These are phyloP conservation scores for Amphirosellinia nigrospora DNA, from an alignment of 495 filamentous ascomycete genomes.

Conservation along the genomic window DNA sequence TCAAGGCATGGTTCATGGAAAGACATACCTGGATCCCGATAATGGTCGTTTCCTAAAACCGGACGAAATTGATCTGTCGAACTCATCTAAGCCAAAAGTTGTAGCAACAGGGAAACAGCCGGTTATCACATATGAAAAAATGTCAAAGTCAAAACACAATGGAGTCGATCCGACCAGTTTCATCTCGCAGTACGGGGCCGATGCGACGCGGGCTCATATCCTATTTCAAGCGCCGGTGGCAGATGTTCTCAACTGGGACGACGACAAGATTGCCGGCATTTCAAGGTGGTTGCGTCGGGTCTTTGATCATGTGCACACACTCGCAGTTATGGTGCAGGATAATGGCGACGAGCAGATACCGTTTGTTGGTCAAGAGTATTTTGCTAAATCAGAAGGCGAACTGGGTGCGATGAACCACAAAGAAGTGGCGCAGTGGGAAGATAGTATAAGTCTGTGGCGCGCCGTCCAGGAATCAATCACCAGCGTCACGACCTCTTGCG, in stretches of 20 bases:
- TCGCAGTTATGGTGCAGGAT: conserved; percentile 22
- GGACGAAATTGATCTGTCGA: conserved; percentile 71
- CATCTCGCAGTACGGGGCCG: conserved; percentile 76
- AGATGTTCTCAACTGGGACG: conserved; percentile 88
- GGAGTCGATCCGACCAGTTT: conserved; percentile 81
- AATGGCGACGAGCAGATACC: not conserved
- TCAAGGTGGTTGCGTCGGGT: conserved; percentile 77
- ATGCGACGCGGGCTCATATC: conserved; percentile 84
- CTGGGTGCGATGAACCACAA: conserved; percentile 28
- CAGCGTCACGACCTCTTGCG: conserved; percentile 72
- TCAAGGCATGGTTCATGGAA: conserved; percentile 93
- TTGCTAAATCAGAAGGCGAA: conserved; percentile 31
- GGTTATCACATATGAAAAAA: conserved; percentile 79
- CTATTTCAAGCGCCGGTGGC: conserved; percentile 84
- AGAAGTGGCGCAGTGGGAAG: conserved; percentile 45
- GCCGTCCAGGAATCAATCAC: conserved; percentile 68
- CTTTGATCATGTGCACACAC: conserved; percentile 60
- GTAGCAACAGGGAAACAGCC: conserved; percentile 62
- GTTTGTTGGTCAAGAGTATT: conserved; percentile 38
- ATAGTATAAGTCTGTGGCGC: conserved; percentile 65
- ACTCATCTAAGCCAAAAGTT: conserved; percentile 63
- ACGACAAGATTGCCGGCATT: conserved; percentile 78
- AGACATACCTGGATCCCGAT: conserved; percentile 75
- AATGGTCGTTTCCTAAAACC: conserved; percentile 81
- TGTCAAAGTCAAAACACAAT: conserved; percentile 96